phyloP scores from a whole-genome alignment of 1,139 yeast species.

The Diutina pseudorugosa region DNA sequence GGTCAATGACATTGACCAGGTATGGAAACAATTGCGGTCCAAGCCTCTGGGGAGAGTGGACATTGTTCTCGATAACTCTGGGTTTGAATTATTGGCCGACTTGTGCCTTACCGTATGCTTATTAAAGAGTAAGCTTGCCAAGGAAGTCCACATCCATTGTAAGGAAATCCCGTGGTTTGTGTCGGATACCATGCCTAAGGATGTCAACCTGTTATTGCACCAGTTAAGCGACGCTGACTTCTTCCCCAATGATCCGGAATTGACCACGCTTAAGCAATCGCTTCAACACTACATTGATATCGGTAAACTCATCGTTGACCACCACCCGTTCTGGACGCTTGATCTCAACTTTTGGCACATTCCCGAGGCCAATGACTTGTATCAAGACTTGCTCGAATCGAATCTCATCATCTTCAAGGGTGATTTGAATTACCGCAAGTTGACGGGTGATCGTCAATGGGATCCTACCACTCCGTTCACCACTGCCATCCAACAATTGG shows the following conservation, averaged over 20 bases:
- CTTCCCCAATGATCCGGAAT: constrained; percentile 28
- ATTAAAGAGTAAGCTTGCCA: constrained; percentile 55
- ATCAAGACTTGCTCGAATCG: constrained; percentile 38
- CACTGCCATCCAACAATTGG: constrained; percentile 59
- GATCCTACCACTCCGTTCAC: constrained; percentile 64
- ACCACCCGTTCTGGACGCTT: constrained; percentile 81
- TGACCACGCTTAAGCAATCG: constrained; percentile 29
- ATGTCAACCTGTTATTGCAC: constrained; percentile 45
- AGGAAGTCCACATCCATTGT: constrained; percentile 67
- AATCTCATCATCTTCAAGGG: constrained; percentile 78
- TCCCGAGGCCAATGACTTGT: constrained; percentile 30
- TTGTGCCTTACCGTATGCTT: constrained; percentile 62
- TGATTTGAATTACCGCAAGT: constrained; percentile 87
- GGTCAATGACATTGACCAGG: constrained; percentile 58
- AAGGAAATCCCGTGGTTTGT: constrained; percentile 96
- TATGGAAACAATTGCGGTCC: constrained; percentile 44
- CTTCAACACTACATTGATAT: constrained; percentile 34
- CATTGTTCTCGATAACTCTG: constrained; percentile 86
- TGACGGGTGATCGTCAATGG: constrained; percentile 89
- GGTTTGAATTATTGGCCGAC: constrained; percentile 90
- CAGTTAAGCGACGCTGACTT: constrained; percentile 44
- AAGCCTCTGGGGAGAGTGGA: constrained; percentile 39
- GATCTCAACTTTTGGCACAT: constrained; percentile 63
- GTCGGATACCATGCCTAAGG: constrained; percentile 84
- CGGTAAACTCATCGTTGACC: constrained; percentile 45